Evolutionary conservation across 495 filamentous ascomycete species (phyloP), one percentile per base, ranked within the genome.

Genomic region (Amphirosellinia nigrospora): DNA sequence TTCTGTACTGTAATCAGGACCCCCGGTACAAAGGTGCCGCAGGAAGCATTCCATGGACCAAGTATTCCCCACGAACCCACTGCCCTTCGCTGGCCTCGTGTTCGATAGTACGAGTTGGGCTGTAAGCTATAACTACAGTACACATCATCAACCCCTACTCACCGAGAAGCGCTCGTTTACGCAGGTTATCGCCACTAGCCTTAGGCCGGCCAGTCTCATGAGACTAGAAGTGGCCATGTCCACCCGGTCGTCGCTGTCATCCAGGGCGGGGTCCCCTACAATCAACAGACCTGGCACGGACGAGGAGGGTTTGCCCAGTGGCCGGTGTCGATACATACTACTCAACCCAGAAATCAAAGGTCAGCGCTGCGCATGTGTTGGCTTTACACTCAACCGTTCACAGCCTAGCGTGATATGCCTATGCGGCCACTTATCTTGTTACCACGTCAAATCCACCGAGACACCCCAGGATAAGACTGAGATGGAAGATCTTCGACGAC

Each of bases 371-470:
- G 86, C 83, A 26, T 88, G 86, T 59, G 85, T 85, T 63, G 74
- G 81, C 74, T 88, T 88, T 76, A 80, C 80, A n/a, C 80, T 83
- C 71, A 86, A 87, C 72, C 79, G 78, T 48, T 74, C 77, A 36
- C 81, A 85, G 41, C 85, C 85, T 2, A 80, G 86, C 43, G 82
- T 83, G 52, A 82, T 77, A 23, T 88, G 86, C 68, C 80, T 86
- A 23, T 88, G 86, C 70, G 86, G 86, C 23, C 86, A 88, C 71
- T 82, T 84, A 59, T 84, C 86, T 34, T 86, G 85, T 69, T 88
- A 82, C 70, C 86, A 88, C 74, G 77, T 80, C 60, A 80, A 79
- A 58, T 81, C 83, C 6, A 73, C 79, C 23, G 82, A 84, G 30
- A 68, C 77, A 11, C 67, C 78, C 16, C 72, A 69, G 15, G 81